Conservation (phyloP, 2,329 filamentous ascomycete species). For the Cercospora brassicicola region DNA sequence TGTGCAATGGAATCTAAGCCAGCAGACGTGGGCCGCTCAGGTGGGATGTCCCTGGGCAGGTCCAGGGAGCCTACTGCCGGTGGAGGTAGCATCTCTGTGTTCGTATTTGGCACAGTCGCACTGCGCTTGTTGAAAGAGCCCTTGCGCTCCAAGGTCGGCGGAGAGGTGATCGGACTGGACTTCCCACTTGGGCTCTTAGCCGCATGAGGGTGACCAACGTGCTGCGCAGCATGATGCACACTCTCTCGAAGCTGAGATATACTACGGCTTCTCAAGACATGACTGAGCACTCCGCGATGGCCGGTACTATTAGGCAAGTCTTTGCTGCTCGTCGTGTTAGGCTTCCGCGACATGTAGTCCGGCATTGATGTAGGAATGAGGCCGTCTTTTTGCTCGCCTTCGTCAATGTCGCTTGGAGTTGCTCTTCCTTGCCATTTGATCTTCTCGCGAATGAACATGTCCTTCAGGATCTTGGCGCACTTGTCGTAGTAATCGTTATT, state of each 20-base stretch:
- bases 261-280: constrained; percentile 64
- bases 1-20: constrained; percentile 22
- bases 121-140: constrained; percentile 17
- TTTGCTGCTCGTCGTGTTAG: constrained; percentile 31
- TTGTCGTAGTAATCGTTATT: constrained; percentile 98
- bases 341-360: constrained; percentile 37
- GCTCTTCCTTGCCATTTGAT: constrained; percentile 54
- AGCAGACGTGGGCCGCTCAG: constrained; percentile 20
- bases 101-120: constrained; percentile 27
- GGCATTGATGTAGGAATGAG: constrained; percentile 19
- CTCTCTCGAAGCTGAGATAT: constrained; percentile 58
- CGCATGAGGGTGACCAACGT: constrained; percentile 28
- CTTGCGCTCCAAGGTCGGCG: constrained; percentile 44
- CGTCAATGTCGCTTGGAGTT: constrained; percentile 33
- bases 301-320: constrained; percentile 23
- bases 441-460: constrained; percentile 84
- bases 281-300: constrained; percentile 54
- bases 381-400: constrained; percentile 21
- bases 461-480: constrained; percentile 78
- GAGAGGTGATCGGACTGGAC: constrained; percentile 46
- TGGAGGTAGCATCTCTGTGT: constrained; percentile 35
- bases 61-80: constrained; percentile 30
- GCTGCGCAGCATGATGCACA: constrained; percentile 32
- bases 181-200: constrained; percentile 32
- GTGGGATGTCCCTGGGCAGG: constrained; percentile 8